Evolutionary conservation across 441 rosid genomes (phyloP).

Genomic region (Populus hybrid): DNA sequence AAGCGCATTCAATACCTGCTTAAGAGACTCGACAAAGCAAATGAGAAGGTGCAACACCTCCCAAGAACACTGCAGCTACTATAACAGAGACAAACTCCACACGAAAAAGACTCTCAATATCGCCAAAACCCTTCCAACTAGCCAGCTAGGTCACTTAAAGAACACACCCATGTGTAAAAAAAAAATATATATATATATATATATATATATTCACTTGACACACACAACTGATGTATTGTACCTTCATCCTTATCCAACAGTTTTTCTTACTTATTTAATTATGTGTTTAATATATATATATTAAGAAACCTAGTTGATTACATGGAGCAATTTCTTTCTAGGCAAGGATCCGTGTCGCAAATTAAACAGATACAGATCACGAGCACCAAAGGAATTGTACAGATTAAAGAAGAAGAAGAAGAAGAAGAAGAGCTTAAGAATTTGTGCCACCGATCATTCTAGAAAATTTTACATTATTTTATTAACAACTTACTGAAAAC

Average conservation of each 20-base stretch:
- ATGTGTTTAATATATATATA: too few relatives aligned
- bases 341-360: background rate
- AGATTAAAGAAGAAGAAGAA: conserved; percentile 3
- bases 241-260: background rate
- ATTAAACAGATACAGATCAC: background rate
- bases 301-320: background rate
- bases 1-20: conserved; percentile 45
- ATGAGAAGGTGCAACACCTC: conserved; percentile 23
- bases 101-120: background rate
- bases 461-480: conserved; percentile 29
- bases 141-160: background rate
- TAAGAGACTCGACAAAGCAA: conserved; percentile 25
- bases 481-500: conserved; percentile 24
- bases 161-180: background rate
- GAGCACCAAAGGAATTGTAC: background rate
- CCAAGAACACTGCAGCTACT: conserved; percentile 15
- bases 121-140: background rate
- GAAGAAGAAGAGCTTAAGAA: conserved; percentile 22
- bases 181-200: too few relatives aligned
- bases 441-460: conserved; percentile 26
- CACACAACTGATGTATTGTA: background rate
- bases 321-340: background rate
- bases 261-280: background rate
- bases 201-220: too few relatives aligned
- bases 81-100: conserved; percentile 24